These are phyloP conservation scores for Batkoa obscura DNA, from an alignment of 371 early-diverging fungal genomes.

Conservation along the genomic window DNA sequence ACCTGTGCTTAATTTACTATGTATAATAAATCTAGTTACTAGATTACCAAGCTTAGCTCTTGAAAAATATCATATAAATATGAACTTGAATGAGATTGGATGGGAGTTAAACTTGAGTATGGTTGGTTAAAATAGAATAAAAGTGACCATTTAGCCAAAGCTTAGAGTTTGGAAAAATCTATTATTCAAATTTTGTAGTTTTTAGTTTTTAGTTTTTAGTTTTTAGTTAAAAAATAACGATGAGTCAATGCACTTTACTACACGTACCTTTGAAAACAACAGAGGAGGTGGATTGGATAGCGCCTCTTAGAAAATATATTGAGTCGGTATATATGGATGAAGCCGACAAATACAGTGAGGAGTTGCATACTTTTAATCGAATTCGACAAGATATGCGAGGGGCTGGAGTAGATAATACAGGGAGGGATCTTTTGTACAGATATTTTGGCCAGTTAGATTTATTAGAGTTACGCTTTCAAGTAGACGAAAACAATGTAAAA, in stretches of 20 bases:
- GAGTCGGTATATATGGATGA: slow-evolving; percentile 70
- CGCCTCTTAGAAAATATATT: slow-evolving; percentile 66
- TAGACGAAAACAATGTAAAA: slow-evolving; percentile 76
- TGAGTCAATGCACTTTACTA: slow-evolving; percentile 13
- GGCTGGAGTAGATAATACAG: slow-evolving; percentile 76
- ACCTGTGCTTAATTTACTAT: too few relatives aligned
- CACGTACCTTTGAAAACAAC: slow-evolving; percentile 31
- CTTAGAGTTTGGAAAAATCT: too few relatives aligned
- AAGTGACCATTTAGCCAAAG: too few relatives aligned
- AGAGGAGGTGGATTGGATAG: slow-evolving; percentile 76
- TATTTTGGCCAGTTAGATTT: slow-evolving; percentile 92
- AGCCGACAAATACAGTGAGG: slow-evolving; percentile 67
- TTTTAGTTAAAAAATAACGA: neutral
- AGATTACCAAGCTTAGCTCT: too few relatives aligned
- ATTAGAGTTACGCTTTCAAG: slow-evolving; percentile 78
- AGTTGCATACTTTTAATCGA: slow-evolving; percentile 67
- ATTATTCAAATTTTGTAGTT: too few relatives aligned
- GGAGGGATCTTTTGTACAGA: slow-evolving; percentile 77
- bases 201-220: too few relatives aligned
- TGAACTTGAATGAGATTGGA: too few relatives aligned
- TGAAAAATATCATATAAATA: too few relatives aligned
- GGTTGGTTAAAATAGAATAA: too few relatives aligned
- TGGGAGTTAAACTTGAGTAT: too few relatives aligned
- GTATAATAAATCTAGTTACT: too few relatives aligned
- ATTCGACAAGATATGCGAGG: slow-evolving; percentile 89